A percentile compares a stretch with the other conserved stretches of the same genome.
Evolutionary conservation across 306 rosid genomes (phyloP).

Genomic region (Cajanus cajan): DNA sequence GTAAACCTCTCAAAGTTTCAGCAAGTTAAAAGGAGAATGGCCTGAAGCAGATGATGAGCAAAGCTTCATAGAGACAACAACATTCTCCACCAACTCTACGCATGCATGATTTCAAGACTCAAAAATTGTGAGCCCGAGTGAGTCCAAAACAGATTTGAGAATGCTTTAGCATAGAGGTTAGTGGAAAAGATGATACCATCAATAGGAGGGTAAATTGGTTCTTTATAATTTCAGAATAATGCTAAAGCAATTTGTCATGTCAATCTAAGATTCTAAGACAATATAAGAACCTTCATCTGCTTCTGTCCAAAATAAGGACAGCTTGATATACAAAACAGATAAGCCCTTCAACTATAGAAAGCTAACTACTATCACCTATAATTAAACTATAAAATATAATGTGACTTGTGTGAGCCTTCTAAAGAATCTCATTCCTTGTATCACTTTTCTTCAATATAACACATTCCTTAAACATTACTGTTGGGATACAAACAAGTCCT

Average conservation of each 20-base stretch:
- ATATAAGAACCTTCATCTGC: not conserved
- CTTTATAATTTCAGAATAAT: not conserved
- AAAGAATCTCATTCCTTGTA: not conserved
- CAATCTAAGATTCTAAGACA: not conserved
- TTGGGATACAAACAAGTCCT: no score
- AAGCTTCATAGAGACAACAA: no score
- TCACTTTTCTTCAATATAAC: not conserved
- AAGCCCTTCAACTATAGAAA: not conserved
- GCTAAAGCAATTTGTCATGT: not conserved
- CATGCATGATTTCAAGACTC: not conserved
- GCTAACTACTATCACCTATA: not conserved
- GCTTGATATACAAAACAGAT: not conserved
- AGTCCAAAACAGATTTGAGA: not conserved
- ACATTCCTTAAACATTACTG: not conserved
- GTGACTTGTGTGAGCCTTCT: no score
- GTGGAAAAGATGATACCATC: not conserved
- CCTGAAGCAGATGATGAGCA: no score
- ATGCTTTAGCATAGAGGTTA: not conserved
- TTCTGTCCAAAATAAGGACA: not conserved
- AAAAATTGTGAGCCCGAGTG: not conserved
- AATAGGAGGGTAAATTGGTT: not conserved
- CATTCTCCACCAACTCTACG: no score
- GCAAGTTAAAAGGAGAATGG: no score
- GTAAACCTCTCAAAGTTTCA: no score
- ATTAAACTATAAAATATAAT: not conserved